Evolutionary conservation across 441 rosid genomes (phyloP).

Genomic region (Cnidoscolus chayamansa): DNA sequence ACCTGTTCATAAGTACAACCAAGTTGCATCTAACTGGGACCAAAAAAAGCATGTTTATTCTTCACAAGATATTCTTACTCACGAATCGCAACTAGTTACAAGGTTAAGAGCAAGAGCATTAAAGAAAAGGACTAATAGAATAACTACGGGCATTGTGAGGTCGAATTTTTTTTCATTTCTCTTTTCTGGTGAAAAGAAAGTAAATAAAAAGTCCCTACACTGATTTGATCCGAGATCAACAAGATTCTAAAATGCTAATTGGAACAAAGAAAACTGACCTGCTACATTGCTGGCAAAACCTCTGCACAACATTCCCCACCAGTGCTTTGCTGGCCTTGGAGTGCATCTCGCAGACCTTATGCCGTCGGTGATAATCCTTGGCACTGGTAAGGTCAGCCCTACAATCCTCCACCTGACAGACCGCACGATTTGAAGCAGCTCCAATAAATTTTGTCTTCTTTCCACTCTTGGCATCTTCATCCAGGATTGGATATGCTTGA

Average conservation of each 20-base stretch:
- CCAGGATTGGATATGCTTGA: conserved; percentile 39
- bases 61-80: conserved; percentile 6
- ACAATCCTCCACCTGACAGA: conserved; percentile 87
- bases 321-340: conserved; percentile 75
- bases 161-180: neutral
- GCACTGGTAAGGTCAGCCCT: conserved; percentile 75
- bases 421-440: conserved; percentile 44
- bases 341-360: conserved; percentile 88
- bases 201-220: conserved; percentile 8
- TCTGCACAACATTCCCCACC: conserved; percentile 73
- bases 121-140: neutral
- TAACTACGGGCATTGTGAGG: neutral
- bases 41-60: conserved; percentile 8
- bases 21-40: conserved; percentile 34
- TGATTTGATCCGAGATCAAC: conserved; percentile 8
- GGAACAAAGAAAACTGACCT: conserved; percentile 43
- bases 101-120: conserved; percentile 7
- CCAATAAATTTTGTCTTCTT: conserved; percentile 63
- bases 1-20: conserved; percentile 49
- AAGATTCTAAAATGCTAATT: conserved; percentile 8
- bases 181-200: no score
- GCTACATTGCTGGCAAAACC: conserved; percentile 99
- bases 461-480: conserved; percentile 39
- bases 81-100: conserved; percentile 9
- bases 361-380: conserved; percentile 90